phyloP scores from a whole-genome alignment of 2,329 filamentous ascomycete genomes.

The Hypoxylon sp. region DNA sequence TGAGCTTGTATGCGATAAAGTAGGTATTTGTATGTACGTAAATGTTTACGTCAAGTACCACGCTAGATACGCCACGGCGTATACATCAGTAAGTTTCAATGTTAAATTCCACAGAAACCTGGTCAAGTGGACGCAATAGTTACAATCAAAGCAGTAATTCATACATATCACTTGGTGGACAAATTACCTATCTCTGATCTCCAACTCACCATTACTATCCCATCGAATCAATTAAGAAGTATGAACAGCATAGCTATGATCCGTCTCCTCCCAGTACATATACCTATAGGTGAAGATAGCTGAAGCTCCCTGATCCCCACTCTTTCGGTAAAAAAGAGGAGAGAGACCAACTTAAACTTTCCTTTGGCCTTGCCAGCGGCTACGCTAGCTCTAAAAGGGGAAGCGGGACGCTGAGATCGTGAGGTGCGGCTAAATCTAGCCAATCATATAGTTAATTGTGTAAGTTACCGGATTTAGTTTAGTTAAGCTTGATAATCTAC shows the following conservation, averaged over 20 bases:
- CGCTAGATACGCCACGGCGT: not conserved
- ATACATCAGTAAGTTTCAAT: not conserved
- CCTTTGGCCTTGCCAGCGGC: slow-evolving; percentile 22
- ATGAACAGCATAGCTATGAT: no score
- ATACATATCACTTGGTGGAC: no score
- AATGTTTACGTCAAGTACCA: not conserved
- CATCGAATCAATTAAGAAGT: no score
- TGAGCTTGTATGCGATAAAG: not conserved
- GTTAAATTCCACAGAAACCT: no score
- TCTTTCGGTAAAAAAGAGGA: slow-evolving; percentile 11
- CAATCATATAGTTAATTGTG: slow-evolving; percentile 7
- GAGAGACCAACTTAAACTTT: not conserved
- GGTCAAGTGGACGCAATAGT: no score
- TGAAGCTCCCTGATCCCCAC: no score
- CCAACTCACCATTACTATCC: no score
- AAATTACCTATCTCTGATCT: no score
- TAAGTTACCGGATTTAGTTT: slow-evolving; percentile 12
- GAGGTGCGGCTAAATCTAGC: slow-evolving; percentile 5
- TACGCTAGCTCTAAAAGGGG: slow-evolving; percentile 10
- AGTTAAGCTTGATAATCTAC: not conserved
- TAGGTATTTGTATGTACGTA: no score
- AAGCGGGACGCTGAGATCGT: slow-evolving; percentile 23
- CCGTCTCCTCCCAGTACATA: no score
- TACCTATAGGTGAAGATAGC: no score
- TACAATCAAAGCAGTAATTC: no score